Percentiles rank a stretch among this genome's conserved stretches.
Evolutionary conservation across 345 rosid species (phyloP).

Genomic region (Brassica nigra): DNA sequence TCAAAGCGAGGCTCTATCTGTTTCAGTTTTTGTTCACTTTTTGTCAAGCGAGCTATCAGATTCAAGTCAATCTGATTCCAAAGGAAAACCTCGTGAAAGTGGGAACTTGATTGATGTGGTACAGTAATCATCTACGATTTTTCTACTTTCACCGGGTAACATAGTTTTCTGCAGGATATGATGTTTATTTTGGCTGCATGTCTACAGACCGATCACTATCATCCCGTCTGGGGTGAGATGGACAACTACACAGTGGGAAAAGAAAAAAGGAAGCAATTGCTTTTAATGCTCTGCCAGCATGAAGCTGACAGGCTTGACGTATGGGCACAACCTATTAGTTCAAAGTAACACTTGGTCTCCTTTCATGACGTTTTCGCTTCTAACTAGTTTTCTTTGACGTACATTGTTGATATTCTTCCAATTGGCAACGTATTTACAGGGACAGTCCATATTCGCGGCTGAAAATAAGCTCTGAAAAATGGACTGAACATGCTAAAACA

Average conservation of each 20-base stretch:
- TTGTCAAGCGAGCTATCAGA: constrained; percentile 62
- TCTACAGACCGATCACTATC: constrained; percentile 62
- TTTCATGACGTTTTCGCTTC: neutral
- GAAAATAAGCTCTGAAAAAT: constrained; percentile 66
- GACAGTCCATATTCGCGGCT: constrained; percentile 53
- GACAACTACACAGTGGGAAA: constrained; percentile 67
- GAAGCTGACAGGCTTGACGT: constrained; percentile 95
- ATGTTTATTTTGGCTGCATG: constrained; percentile 23
- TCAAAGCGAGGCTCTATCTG: constrained; percentile 78
- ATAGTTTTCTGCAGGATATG: constrained; percentile 44
- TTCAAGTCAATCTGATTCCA: constrained; percentile 51
- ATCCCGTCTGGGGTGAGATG: constrained; percentile 91
- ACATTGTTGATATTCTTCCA: constrained; percentile 15
- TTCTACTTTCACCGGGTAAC: constrained; percentile 47
- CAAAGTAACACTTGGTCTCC: constrained; percentile 52
- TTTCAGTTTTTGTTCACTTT: constrained; percentile 67
- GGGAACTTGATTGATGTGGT: constrained; percentile 61
- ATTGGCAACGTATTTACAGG: constrained; percentile 47
- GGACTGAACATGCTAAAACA: constrained; percentile 73
- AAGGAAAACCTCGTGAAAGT: constrained; percentile 56
- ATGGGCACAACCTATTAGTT: constrained; percentile 83
- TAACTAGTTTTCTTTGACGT: constrained; percentile 8
- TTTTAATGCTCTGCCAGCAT: constrained; percentile 84
- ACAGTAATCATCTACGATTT: constrained; percentile 35
- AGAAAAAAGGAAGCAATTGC: constrained; percentile 81